These are phyloP conservation scores for Candida chauliodis DNA, from an alignment of 805 yeast genomes.

Conservation along the genomic window DNA sequence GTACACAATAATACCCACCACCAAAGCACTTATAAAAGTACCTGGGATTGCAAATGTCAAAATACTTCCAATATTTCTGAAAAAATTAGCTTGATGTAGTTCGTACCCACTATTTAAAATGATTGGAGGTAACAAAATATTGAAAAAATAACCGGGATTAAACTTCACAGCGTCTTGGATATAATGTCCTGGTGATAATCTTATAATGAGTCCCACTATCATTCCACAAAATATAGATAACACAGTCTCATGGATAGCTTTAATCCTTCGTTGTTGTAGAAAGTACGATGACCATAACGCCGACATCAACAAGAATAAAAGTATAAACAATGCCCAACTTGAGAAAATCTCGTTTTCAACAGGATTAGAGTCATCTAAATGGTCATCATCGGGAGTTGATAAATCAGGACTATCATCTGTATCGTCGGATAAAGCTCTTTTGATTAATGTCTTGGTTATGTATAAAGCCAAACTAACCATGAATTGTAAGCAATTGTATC, in stretches of 20 bases:
- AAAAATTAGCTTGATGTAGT: conserved; percentile 91
- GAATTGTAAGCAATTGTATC: too few species aligned
- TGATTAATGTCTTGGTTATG: conserved; percentile 25
- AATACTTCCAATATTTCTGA: conserved; percentile 86
- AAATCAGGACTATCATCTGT: conserved; percentile 38
- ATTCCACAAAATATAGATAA: conserved; percentile 93
- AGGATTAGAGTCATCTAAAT: conserved; percentile 69
- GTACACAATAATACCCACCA: conserved; percentile 81
- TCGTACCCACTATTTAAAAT: conserved; percentile 96
- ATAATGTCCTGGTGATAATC: conserved; percentile 93
- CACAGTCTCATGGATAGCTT: conserved; percentile 97
- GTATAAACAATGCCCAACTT: conserved; percentile 94
- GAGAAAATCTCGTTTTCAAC: conserved; percentile 93
- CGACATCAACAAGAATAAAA: conserved; percentile 72
- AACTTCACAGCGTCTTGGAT: conserved; percentile 96
- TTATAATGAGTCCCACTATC: conserved; percentile 88
- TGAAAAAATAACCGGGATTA: conserved; percentile 91
- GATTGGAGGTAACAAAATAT: conserved; percentile 91
- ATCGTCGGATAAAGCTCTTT: conserved; percentile 28
- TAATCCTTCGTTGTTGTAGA: conserved; percentile 84
- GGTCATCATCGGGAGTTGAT: conserved; percentile 45
- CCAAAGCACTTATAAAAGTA: conserved; percentile 87
- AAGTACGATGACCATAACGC: conserved; percentile 96
- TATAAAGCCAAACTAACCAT: conserved; percentile 27
- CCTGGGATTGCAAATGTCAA: conserved; percentile 96